Evolutionary conservation across 2,329 filamentous ascomycete species (phyloP).

Genomic region (Aspergillus puulaauensis): DNA sequence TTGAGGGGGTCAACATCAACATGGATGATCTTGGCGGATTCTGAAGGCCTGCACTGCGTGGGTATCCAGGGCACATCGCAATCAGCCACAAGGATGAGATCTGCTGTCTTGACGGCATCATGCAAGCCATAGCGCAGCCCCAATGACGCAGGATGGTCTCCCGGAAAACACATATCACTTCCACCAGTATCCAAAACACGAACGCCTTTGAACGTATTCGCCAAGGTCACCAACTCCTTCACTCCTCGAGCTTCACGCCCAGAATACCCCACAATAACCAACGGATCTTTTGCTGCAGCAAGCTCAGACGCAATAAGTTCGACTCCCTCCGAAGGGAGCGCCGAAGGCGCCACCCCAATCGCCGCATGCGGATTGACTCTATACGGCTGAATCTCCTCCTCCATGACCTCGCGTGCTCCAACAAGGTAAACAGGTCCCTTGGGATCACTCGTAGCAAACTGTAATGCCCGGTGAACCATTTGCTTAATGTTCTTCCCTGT

Average conservation of each 20-base stretch:
- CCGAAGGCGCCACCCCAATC: slow-evolving; percentile 69
- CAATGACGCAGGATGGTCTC: slow-evolving; percentile 56
- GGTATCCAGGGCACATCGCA: slow-evolving; percentile 93
- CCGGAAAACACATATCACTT: slow-evolving; percentile 53
- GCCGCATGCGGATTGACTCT: slow-evolving; percentile 67
- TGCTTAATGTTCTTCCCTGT: slow-evolving; percentile 84
- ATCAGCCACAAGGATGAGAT: slow-evolving; percentile 81
- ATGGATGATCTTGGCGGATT: slow-evolving; percentile 60
- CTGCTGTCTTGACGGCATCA: slow-evolving; percentile 70
- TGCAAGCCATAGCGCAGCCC: slow-evolving; percentile 74
- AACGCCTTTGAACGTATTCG: slow-evolving; percentile 48
- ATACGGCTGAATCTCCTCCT: slow-evolving; percentile 77
- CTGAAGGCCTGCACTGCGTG: slow-evolving; percentile 65
- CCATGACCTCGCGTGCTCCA: slow-evolving; percentile 79
- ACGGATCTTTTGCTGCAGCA: slow-evolving; percentile 47
- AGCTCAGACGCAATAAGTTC: slow-evolving; percentile 45
- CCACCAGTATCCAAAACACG: slow-evolving; percentile 55
- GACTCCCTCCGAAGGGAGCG: slow-evolving; percentile 51
- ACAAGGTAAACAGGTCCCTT: slow-evolving; percentile 77
- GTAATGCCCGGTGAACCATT: slow-evolving; percentile 79
- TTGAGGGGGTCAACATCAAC: slow-evolving; percentile 68
- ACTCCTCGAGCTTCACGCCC: slow-evolving; percentile 48
- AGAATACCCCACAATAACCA: slow-evolving; percentile 53
- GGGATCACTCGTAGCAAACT: slow-evolving; percentile 76
- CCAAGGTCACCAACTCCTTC: slow-evolving; percentile 46